phyloP scores from a whole-genome alignment of 23 red algal genomes.

The Gracilariopsis chorda region DNA sequence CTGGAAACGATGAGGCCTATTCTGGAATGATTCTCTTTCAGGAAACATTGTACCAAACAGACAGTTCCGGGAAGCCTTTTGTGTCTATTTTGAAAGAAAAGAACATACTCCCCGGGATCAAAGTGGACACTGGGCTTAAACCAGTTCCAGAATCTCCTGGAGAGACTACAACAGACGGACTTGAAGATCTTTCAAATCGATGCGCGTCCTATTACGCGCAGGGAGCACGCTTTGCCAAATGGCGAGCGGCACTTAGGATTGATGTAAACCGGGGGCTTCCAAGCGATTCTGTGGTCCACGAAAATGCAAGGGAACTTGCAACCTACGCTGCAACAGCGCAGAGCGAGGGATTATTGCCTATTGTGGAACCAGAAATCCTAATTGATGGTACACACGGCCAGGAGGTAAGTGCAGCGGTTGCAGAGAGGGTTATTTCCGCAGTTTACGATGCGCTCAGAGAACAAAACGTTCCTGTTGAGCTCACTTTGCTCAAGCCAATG shows the following conservation, averaged over 20 bases:
- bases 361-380: constrained; percentile 95
- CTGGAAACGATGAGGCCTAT: constrained; percentile 64
- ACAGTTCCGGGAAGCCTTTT: constrained; percentile 42
- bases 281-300: constrained; percentile 46
- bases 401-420: constrained; percentile 51
- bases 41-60: constrained; percentile 86
- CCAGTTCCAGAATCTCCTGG: constrained; percentile 12
- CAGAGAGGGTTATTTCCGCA: constrained; percentile 56
- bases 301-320: constrained; percentile 75
- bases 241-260: constrained; percentile 83
- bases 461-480: constrained; percentile 69
- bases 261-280: constrained; percentile 60
- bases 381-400: constrained; percentile 78
- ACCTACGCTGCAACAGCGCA: constrained; percentile 75
- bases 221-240: constrained; percentile 92
- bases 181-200: constrained; percentile 74
- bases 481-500: constrained; percentile 85
- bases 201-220: constrained; percentile 68
- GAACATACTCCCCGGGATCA: constrained; percentile 81
- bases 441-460: constrained; percentile 64
- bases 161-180: constrained; percentile 83
- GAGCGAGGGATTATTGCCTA: constrained; percentile 86
- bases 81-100: constrained; percentile 31
- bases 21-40: constrained; percentile 86
- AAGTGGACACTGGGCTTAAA: constrained; percentile 74